A percentile compares a stretch with the other conserved stretches of the same genome.
These are phyloP conservation scores for Lumnitzera racemosa DNA, from an alignment of 345 rosid genomes.

Conservation along the genomic window DNA sequence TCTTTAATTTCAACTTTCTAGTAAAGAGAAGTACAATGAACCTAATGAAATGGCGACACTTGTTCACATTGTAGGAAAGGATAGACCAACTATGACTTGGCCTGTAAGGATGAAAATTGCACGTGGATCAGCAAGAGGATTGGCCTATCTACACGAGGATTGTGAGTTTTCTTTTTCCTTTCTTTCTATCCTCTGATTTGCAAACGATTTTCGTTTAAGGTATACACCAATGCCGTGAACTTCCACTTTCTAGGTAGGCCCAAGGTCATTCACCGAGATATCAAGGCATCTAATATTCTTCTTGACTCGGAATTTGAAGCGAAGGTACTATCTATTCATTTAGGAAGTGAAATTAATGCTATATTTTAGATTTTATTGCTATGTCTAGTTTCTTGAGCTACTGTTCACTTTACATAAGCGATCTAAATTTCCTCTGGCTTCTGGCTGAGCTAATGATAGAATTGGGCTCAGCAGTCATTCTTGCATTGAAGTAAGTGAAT, in stretches of 20 bases:
- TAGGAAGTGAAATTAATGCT: too few species aligned
- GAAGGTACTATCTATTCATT: conserved; percentile 34
- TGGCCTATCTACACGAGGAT: conserved; percentile 87
- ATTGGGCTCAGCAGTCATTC: too few species aligned
- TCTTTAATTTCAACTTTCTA: not conserved
- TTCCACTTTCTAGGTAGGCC: conserved; percentile 50
- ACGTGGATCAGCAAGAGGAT: conserved; percentile 79
- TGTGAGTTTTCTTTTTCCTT: conserved; percentile 39
- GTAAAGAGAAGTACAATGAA: not conserved
- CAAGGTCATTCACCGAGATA: conserved; percentile 85
- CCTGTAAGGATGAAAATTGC: conserved; percentile 63
- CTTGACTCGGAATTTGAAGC: conserved; percentile 68
- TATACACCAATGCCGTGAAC: not conserved
- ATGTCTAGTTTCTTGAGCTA: too few species aligned
- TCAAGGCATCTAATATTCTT: conserved; percentile 78
- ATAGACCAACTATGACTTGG: conserved; percentile 59
- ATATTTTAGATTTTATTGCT: too few species aligned
- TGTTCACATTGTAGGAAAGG: conserved; percentile 42
- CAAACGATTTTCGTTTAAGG: not conserved
- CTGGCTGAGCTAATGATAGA: too few species aligned
- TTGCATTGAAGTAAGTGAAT: too few species aligned
- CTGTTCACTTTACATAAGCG: too few species aligned
- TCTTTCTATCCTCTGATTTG: not conserved
- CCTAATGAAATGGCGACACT: conserved; percentile 8
- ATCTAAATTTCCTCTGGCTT: too few species aligned